Base-by-base conservation (phyloP, 176 grass and related monocot genomes). In the Lolium perenne region DNA sequence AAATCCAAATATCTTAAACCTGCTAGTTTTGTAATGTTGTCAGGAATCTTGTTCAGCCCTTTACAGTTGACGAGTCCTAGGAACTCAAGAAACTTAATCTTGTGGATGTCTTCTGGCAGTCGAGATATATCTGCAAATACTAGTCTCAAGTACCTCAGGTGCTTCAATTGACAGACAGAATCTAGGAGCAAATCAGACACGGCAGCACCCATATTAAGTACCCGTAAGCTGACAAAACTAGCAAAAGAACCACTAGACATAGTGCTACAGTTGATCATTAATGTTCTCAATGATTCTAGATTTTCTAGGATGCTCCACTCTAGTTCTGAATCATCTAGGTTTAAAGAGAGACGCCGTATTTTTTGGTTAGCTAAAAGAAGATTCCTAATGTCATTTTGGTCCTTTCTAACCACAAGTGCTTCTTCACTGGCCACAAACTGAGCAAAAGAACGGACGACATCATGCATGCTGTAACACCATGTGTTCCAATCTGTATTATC, bases 21-120 rank as follows among this genome's bases (percentile, higher is more conserved):
- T 6, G 9, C 0, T 45, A 86, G 78, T 38, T 68, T 3, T 18
- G 65, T 38, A 10, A 68, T 68, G 29, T 18, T 68, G 32, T 17
- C 32, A 0, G 84, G 84, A 45, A 86, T 65, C 12, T 53, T 32
- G 3, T 8, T 21, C 38, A 86, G 68, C 17, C 16, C 46, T 86
- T 0, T 22, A 60, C 84, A 86, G 1, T 1, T 2, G 2, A 22
- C 18, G 18, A 86, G 20, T 1, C 5, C 6, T 26, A 87, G 51
- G 69, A 74, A 71, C 18, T 82, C 68, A 17, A 87, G 51, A 62
- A 75, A 65, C 63, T 10, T 87, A 43, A 87, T 60, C 18, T 38
- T 73, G 1, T 57, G 69, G 38, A 87, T 26, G 38, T 12, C 38
- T 26, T 46, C 26, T 22, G 78, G 85, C 0, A 87, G 57, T 22